Evolutionary conservation across 2,329 filamentous ascomycete genomes (phyloP).

Genomic region (Claviceps digitariae): DNA sequence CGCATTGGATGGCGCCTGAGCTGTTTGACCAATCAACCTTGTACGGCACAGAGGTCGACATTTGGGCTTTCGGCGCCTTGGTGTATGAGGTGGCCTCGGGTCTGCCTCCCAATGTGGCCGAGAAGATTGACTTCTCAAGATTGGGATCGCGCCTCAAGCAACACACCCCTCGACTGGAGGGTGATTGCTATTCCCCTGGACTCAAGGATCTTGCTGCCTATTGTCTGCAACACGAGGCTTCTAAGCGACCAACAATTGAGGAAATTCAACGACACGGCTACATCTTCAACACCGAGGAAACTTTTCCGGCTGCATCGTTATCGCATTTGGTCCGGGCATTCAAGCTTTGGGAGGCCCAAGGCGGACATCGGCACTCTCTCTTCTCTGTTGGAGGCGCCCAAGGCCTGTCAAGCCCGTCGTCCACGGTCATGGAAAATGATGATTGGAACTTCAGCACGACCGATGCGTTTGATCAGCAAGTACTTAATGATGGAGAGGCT

Average conservation of each 20-base stretch:
- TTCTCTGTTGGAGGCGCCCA: slow-evolving; percentile 48
- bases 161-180: slow-evolving; percentile 55
- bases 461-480: slow-evolving; percentile 46
- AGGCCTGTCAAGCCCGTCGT: slow-evolving; percentile 30
- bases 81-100: slow-evolving; percentile 72
- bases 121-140: slow-evolving; percentile 33
- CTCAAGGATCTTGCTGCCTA: slow-evolving; percentile 60
- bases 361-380: slow-evolving; percentile 54
- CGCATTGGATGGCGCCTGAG: slow-evolving; percentile 79
- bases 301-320: slow-evolving; percentile 51
- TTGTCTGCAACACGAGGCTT: slow-evolving; percentile 56
- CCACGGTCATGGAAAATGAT: slow-evolving; percentile 36
- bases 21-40: slow-evolving; percentile 51
- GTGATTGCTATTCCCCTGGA: slow-evolving; percentile 54
- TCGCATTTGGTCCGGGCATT: slow-evolving; percentile 56
- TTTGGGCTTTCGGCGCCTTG: slow-evolving; percentile 76
- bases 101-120: slow-evolving; percentile 53
- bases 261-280: slow-evolving; percentile 58
- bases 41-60: slow-evolving; percentile 62
- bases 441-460: slow-evolving; percentile 59
- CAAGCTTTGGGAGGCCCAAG: slow-evolving; percentile 61
- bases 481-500: slow-evolving; percentile 37
- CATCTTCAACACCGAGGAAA: slow-evolving; percentile 46
- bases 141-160: slow-evolving; percentile 45
- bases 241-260: slow-evolving; percentile 55